Evolutionary conservation across 257 asterid species (phyloP), one percentile per base, ranked within the genome.

Genomic region (Nicotiana paniculata): DNA sequence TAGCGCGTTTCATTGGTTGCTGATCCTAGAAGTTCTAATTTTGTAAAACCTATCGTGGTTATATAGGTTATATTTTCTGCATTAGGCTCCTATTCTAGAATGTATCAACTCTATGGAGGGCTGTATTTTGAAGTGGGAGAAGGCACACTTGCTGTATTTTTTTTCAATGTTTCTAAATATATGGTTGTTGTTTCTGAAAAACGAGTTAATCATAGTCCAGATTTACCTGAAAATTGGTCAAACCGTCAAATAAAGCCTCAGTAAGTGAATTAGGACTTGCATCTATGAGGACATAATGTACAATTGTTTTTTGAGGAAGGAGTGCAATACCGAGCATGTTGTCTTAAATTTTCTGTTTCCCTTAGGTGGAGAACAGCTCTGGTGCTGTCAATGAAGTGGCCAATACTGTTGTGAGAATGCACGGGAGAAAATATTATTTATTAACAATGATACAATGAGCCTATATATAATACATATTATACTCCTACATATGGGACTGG

Each of bases 301-400:
- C 28, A 43, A 74, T 48, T 15, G 62, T 24, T 24, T 43, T 72
- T 74, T 48, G 59, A 74, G 62, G 79, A 74, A 74, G 79, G 61
- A 6, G 39, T 74, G 43, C 43, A 74, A 74, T 48, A 26, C 79
- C 2, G 9, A 48, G 79, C 28, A 26, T 30, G 43, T 7, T 48
- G 21, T 74, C 62, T 74, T 13, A 30, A 26, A 10, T 70, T 21
- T 64, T 28, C 33, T 81, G 53, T 84, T 83, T 77, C 7, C 83
- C 77, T 82, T 51, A 95, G 98, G 99, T 91, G 78, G 99, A 95
- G 83, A 92, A 84, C 83, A 88, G 98, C 84, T 87, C 96, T 63
- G 97, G 91, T 77, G 75, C 93, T 82, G 96, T 76, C 61, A 95
- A 88, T 85, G 98, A 93, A 83, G 92, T 87, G 35, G 91, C 97